phyloP scores from a whole-genome alignment of 2,329 filamentous ascomycete species.

The Rutstroemia sydowiana region DNA sequence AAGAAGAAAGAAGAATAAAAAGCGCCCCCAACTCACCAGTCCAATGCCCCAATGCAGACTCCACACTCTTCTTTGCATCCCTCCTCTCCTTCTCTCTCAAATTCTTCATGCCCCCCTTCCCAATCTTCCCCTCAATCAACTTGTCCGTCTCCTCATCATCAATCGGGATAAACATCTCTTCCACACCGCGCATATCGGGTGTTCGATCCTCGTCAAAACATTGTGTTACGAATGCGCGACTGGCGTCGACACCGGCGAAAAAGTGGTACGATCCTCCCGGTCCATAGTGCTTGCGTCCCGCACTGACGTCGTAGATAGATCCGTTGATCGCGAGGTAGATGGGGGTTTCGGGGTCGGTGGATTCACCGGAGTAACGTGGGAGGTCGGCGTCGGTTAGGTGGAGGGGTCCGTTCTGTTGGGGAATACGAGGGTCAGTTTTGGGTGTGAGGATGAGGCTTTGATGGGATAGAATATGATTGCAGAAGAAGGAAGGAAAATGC shows the following conservation, averaged over 20 bases:
- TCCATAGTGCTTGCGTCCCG: constrained; percentile 63
- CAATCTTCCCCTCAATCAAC: constrained; percentile 27
- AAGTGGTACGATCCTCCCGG: constrained; percentile 80
- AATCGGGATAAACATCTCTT: constrained; percentile 71
- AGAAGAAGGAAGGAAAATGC: neutral
- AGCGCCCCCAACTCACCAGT: constrained; percentile 23
- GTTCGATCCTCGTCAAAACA: constrained; percentile 78
- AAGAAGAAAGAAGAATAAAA: constrained; percentile 29
- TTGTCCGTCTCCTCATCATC: constrained; percentile 56
- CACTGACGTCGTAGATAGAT: constrained; percentile 77
- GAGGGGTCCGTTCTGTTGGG: constrained; percentile 47
- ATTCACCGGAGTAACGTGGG: constrained; percentile 61
- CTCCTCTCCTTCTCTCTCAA: constrained; percentile 56
- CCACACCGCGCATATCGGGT: constrained; percentile 77
- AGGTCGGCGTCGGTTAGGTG: constrained; percentile 72
- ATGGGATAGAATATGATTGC: neutral
- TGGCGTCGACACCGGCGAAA: constrained; percentile 81
- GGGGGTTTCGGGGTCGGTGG: constrained; percentile 59
- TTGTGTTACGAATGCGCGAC: constrained; percentile 82
- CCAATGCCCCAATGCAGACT: constrained; percentile 67
- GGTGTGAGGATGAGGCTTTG: no score
- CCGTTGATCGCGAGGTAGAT: constrained; percentile 89
- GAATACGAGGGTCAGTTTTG: neutral
- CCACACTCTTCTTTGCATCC: constrained; percentile 56
- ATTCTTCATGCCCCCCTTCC: constrained; percentile 43